A percentile compares a stretch with the other conserved stretches of the same genome.
Evolutionary conservation across 305 asterid species (phyloP).

Genomic region (Fraxinus floribunda): DNA sequence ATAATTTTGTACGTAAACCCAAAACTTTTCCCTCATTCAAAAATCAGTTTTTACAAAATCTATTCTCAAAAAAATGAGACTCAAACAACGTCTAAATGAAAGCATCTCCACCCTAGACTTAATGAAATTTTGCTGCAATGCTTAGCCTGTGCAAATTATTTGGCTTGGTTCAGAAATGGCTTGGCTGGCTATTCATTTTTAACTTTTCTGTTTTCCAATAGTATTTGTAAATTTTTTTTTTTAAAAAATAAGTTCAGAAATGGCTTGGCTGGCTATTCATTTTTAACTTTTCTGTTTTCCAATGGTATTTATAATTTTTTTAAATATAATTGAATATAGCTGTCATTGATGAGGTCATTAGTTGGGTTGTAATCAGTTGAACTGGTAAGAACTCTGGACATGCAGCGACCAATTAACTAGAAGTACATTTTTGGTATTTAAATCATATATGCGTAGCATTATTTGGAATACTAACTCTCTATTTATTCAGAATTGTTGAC

Average conservation of each 20-base stretch:
- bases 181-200: too few species aligned
- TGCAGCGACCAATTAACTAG: background rate
- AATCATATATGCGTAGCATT: background rate
- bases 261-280: background rate
- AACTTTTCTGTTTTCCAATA: background rate
- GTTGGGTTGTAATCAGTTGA: background rate
- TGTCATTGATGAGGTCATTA: background rate
- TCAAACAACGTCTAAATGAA: background rate
- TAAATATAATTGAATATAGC: too few species aligned
- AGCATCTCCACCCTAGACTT: background rate
- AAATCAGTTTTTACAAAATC: too few species aligned
- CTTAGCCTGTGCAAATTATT: background rate
- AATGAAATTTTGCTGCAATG: background rate
- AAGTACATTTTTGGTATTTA: background rate
- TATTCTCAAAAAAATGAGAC: background rate
- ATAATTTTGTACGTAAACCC: background rate
- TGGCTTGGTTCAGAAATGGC: background rate
- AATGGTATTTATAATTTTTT: too few species aligned
- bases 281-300: background rate
- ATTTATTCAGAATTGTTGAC: background rate
- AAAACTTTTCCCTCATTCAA: background rate
- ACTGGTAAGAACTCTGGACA: background rate
- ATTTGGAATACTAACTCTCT: background rate
- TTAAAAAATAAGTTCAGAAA: too few species aligned
- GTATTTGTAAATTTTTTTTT: too few species aligned